Evolutionary conservation across 1,284 basidiomycete species (phyloP), one percentile per base, ranked within the genome.

Genomic region (Sporisorium graminicola): DNA sequence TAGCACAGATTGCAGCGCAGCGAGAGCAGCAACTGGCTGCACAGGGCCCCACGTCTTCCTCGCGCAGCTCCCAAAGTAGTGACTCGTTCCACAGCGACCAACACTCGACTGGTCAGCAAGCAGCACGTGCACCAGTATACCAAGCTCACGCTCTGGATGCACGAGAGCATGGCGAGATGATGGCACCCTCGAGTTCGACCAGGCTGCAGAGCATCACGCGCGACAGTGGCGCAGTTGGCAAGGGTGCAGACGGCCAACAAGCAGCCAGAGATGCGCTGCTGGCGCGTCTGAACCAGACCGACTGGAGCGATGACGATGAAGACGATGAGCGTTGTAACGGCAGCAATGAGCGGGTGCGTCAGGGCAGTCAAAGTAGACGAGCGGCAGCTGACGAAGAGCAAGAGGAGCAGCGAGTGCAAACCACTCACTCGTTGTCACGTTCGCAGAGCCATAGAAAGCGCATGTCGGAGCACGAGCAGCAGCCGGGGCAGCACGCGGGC

Each of bases 261-360:
- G 31, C 63, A n/a, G 60, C 68, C 5, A 60, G 65, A 20, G 54
- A 56, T 14, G 73, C 69, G 16, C 52, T 77, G 31, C 63, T 78
- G 20, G 74, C 74, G 22, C 67, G 69, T 29, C 63, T 78, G 9
- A 66, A 78, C 24, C 65, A 69, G 18, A 75, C 74, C 49, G 61
- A 69, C 35, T 78, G 77, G 77, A 78, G 73, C 49, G 76, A 78
- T 42, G 74, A 76, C 29, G 77, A 78, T 1, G 64, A 71, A 10
- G 69, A 74, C 22, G 63, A 70, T 6, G 49, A 57, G 1, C n/a
- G 9, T 20, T 8, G n/a, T n/a, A 56, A 63, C 5, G 10, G n/a
- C 33, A 43, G 47, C 10, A 47, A 56, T 13, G 54, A 50, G 9
- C 42, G 59, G 27, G 51, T 27, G 18, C 67, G 57, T 51, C 37